Evolutionary conservation across 2,329 filamentous ascomycete genomes (phyloP).

Genomic region (Aureobasidium sp.): DNA sequence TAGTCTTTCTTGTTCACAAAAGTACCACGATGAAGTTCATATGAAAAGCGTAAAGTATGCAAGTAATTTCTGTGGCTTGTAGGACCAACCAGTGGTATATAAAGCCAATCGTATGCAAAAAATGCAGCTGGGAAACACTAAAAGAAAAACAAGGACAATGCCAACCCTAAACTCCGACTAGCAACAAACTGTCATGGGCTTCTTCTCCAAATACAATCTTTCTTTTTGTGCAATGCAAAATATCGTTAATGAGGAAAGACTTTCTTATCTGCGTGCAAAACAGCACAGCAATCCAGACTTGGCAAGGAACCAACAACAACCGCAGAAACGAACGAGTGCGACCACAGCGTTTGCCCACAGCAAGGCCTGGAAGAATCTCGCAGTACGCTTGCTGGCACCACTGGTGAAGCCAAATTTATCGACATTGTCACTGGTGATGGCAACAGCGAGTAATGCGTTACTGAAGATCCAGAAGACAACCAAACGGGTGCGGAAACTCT

Average conservation of each 20-base stretch:
- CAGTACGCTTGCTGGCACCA: constrained; percentile 72
- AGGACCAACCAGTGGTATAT: constrained; percentile 7
- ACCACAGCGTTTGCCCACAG: constrained; percentile 82
- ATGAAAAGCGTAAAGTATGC: too few species aligned
- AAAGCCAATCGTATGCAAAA: background rate
- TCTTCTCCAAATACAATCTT: background rate
- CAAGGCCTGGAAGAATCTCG: constrained; percentile 83
- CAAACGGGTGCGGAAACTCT: constrained; percentile 95
- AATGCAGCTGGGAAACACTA: background rate
- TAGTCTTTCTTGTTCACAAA: too few species aligned
- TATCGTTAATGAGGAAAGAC: background rate
- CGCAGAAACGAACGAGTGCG: constrained; percentile 80
- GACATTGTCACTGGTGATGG: constrained; percentile 83
- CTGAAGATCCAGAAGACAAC: constrained; percentile 96
- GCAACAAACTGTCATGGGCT: background rate
- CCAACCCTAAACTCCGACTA: background rate
- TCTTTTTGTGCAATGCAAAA: constrained; percentile 2
- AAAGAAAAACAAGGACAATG: background rate
- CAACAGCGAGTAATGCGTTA: constrained; percentile 75
- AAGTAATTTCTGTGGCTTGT: background rate
- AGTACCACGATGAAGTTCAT: too few species aligned
- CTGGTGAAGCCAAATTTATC: constrained; percentile 78
- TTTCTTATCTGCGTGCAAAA: constrained; percentile 57
- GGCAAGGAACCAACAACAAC: constrained; percentile 90
- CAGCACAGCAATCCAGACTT: constrained; percentile 95